Base-by-base conservation (phyloP, 2,329 filamentous ascomycete genomes). In the Davidsoniella virescens region DNA sequence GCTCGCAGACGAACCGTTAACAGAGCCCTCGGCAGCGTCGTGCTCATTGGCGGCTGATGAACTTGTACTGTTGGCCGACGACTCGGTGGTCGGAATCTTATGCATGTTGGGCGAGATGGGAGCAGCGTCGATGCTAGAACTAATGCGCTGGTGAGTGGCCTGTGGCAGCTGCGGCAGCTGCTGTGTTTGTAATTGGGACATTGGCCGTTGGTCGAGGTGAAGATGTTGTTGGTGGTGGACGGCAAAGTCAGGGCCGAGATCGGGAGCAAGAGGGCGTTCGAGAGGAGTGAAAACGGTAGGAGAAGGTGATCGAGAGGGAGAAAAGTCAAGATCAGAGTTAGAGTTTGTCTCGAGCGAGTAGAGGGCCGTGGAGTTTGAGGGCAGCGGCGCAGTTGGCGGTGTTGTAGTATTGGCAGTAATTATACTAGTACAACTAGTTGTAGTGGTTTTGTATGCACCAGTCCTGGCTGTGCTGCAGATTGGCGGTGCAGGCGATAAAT, bases 11-110 rank as follows among this genome's bases (percentile, higher is more conserved):
- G 72, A 76, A 39, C 63, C 61, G 48, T 54, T 50, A 10, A 52
- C 43, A 10, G 54, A 56, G n/a, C 63, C 65, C 51, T 67, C 65
- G 29, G 64, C 66, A 23, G 65, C 65, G 55, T 63, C 65, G 37
- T 74, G 71, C 10, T 62, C 62, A 55, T 76, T 74, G 46, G 70
- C 70, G 46, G 64, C 60, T 12, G 70, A 71, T 7, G 74, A 76
- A 60, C 73, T 78, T 39, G 70, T 67, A 57, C 73, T 78, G 5
- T 74, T 77, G 41, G 68, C 68, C 3, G 73, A 78, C 0, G 73
- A 74, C 52, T 29, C 26, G 26, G 26, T 29, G 26, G 26, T 29
- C 26, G 26, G 76, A 14, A 63, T 60, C 46, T 65, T 47, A 26
- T 14, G 25, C n/a, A 49, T 29, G 23, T 26, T 7, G 23, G 14